Conservation (phyloP, 108 stramenopile species). For the Aurantiochytrium sp. region DNA sequence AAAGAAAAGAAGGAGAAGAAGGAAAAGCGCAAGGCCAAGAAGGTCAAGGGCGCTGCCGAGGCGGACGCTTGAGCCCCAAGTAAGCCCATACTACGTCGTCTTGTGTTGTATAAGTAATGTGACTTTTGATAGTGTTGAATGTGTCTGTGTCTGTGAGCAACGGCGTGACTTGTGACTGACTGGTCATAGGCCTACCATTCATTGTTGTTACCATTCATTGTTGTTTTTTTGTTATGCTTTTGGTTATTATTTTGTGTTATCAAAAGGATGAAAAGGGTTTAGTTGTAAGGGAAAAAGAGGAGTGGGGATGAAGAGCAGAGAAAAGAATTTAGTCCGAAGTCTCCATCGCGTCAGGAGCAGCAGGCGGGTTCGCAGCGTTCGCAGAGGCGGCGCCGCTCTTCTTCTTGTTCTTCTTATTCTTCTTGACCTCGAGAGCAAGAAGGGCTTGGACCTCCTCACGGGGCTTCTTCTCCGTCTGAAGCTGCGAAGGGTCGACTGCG, state of each 20-base stretch:
- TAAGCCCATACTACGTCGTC: too few species aligned
- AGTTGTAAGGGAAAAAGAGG: background rate
- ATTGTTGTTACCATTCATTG: too few species aligned
- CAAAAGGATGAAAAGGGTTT: background rate
- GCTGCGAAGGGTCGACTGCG: constrained; percentile 52
- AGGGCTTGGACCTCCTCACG: constrained; percentile 74
- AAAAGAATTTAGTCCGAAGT: background rate
- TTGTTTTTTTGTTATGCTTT: too few species aligned
- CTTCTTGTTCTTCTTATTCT: constrained; percentile 27
- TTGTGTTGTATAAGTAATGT: too few species aligned
- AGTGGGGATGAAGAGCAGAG: background rate
- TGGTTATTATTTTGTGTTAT: background rate
- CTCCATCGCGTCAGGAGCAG: background rate
- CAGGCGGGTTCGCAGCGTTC: background rate
- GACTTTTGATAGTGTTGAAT: too few species aligned
- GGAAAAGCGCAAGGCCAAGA: background rate
- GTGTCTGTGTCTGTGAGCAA: too few species aligned
- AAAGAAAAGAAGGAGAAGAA: background rate
- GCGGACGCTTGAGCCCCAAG: too few species aligned
- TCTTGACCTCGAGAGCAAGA: constrained; percentile 30
- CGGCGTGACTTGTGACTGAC: too few species aligned
- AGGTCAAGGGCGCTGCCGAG: background rate
- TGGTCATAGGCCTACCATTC: too few species aligned
- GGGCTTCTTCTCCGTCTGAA: constrained; percentile 67
- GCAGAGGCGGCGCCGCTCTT: constrained; percentile 15